phyloP scores from a whole-genome alignment of 2,329 filamentous ascomycete species.

The Microsporum ferrugineum region DNA sequence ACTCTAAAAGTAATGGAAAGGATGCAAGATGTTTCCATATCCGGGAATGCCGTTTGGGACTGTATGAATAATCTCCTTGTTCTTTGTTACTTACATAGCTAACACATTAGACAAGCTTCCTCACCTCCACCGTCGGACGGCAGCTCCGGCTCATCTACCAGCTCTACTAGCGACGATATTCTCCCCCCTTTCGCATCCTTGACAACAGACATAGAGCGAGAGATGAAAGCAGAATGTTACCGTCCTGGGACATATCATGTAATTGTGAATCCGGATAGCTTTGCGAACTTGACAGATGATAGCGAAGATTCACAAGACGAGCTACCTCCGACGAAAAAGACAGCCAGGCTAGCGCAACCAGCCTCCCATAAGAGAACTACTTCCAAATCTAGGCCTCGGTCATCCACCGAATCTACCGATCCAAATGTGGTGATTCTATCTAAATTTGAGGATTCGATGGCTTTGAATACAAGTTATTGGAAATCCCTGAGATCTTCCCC shows the following conservation, averaged over 20 bases:
- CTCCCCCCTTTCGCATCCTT: constrained; percentile 44
- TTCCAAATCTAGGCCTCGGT: constrained; percentile 4
- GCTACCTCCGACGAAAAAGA: constrained; percentile 7
- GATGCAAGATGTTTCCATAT: constrained; percentile 42
- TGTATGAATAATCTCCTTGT: constrained; percentile 31
- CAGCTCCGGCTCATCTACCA: constrained; percentile 21
- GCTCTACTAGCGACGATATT: constrained; percentile 31
- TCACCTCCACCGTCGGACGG: constrained; percentile 21
- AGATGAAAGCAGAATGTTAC: constrained; percentile 43
- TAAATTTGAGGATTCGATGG: constrained; percentile 38
- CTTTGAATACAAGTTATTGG: constrained; percentile 23
- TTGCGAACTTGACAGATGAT: constrained; percentile 43
- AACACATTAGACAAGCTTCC: constrained; percentile 18
- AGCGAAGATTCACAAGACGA: constrained; percentile 21
- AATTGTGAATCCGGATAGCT: constrained; percentile 44
- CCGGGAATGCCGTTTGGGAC: constrained; percentile 47
- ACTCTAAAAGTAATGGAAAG: constrained; percentile 41
- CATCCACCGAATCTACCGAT: constrained; percentile 23
- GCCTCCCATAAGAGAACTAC: not conserved
- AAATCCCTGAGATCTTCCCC: constrained; percentile 24
- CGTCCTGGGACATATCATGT: constrained; percentile 46
- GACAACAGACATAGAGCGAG: constrained; percentile 47
- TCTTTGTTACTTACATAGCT: constrained; percentile 5
- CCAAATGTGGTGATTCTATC: constrained; percentile 42
- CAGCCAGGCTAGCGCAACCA: not conserved